Conservation (phyloP, 2,329 filamentous ascomycete genomes). For the Neopestalotiopsis clavispora region DNA sequence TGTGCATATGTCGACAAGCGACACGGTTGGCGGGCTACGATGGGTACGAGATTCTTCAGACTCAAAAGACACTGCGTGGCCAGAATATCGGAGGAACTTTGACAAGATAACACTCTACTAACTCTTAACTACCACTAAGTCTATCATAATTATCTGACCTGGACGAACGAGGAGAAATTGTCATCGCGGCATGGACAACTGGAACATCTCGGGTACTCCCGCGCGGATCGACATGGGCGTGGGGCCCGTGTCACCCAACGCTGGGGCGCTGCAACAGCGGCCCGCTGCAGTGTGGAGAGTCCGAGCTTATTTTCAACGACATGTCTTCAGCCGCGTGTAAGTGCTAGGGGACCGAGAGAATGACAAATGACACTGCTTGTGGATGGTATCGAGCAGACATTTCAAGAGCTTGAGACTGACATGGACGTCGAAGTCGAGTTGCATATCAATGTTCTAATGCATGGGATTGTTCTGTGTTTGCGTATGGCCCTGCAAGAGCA, state of each 20-base stretch:
- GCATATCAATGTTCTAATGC: no score
- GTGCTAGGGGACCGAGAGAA: background rate
- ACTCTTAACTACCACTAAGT: no score
- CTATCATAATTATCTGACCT: background rate
- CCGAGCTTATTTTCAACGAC: background rate
- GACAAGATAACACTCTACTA: no score
- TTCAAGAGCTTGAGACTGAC: background rate
- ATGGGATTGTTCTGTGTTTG: no score
- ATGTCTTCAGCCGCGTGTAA: background rate
- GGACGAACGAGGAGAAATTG: background rate
- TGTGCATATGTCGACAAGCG: no score
- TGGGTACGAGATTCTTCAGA: no score
- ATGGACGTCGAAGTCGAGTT: no score
- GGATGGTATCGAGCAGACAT: background rate
- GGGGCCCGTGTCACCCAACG: background rate
- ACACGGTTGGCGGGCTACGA: no score
- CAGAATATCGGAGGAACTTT: no score
- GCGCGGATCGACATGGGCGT: background rate
- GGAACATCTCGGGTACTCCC: slow-evolving; percentile 2
- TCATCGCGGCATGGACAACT: background rate
- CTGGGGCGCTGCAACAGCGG: background rate
- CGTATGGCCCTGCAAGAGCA: no score
- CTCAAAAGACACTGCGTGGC: no score
- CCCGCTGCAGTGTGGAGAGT: background rate
- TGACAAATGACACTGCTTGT: rapidly evolving